phyloP scores from a whole-genome alignment of 495 filamentous ascomycete genomes.

The Daldinia loculata region DNA sequence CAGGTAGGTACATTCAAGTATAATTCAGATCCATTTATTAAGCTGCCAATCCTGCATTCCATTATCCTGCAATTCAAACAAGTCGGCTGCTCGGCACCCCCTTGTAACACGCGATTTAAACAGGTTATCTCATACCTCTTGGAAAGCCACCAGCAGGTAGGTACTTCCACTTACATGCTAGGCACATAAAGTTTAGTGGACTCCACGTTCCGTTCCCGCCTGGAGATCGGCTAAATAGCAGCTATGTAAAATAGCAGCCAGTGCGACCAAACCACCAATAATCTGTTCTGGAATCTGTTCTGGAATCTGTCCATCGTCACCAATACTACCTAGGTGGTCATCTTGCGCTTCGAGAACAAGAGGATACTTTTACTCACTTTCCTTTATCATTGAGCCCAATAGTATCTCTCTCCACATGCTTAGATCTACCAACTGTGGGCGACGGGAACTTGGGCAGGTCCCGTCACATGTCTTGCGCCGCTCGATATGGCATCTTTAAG shows the following conservation, averaged over 20 bases:
- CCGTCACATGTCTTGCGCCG: slow-evolving; percentile 22
- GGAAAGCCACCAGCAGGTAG: no score
- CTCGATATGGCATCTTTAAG: slow-evolving; percentile 38
- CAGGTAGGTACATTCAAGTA: neutral
- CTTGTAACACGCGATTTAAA: slow-evolving; percentile 19
- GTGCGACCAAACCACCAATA: slow-evolving; percentile 10
- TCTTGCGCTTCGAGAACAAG: slow-evolving; percentile 2
- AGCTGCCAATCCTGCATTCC: slow-evolving; percentile 14
- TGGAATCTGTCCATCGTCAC: slow-evolving; percentile 15
- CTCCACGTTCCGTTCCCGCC: slow-evolving; percentile 37
- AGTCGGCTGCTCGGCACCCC: slow-evolving; percentile 26
- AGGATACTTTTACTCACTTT: neutral
- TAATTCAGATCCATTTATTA: slow-evolving; percentile 14
- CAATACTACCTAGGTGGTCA: neutral
- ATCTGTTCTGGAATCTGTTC: slow-evolving; percentile 16
- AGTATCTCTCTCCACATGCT: slow-evolving; percentile 11
- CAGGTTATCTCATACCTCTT: slow-evolving; percentile 10
- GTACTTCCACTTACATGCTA: slow-evolving; percentile 9
- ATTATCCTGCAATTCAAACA: slow-evolving; percentile 18
- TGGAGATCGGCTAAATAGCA: slow-evolving; percentile 33
- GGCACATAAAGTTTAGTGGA: slow-evolving; percentile 14
- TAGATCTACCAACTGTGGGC: slow-evolving; percentile 13
- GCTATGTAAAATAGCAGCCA: slow-evolving; percentile 38
- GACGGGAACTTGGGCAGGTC: slow-evolving; percentile 27
- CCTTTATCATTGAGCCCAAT: neutral